phyloP scores from a whole-genome alignment of 768 basidiomycete genomes.

The Amanita polypyramis region DNA sequence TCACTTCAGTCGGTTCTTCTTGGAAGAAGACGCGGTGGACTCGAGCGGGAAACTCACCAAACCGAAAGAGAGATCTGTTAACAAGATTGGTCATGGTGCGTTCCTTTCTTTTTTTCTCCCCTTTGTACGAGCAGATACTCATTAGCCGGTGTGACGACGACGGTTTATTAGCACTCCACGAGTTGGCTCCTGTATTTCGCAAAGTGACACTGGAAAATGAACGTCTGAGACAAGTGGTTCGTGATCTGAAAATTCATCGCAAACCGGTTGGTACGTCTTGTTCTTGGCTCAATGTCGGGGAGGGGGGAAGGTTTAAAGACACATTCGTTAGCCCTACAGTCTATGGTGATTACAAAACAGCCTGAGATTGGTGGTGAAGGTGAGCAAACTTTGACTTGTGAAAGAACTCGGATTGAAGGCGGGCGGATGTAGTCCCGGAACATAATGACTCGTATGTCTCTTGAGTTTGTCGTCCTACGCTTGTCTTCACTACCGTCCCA shows the following conservation, averaged over 20 bases:
- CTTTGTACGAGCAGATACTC: no score
- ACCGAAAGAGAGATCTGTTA: slow-evolving; percentile 71
- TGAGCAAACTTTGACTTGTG: slow-evolving; percentile 18
- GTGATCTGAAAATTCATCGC: slow-evolving; percentile 71
- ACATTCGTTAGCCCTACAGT: slow-evolving; percentile 57
- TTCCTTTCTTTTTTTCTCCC: not conserved
- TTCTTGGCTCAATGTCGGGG: not conserved
- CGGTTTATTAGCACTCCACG: slow-evolving; percentile 57
- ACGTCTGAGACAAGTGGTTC: slow-evolving; percentile 54
- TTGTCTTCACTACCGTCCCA: not conserved
- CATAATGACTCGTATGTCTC: slow-evolving; percentile 85
- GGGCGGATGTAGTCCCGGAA: slow-evolving; percentile 49
- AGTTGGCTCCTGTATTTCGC: slow-evolving; percentile 75
- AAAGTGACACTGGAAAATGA: slow-evolving; percentile 75
- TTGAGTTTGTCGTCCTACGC: not conserved
- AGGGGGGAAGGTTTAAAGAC: not conserved
- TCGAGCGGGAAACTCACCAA: slow-evolving; percentile 56
- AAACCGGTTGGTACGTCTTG: slow-evolving; percentile 65
- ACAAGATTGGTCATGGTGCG: slow-evolving; percentile 90
- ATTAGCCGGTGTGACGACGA: not conserved
- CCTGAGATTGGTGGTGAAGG: slow-evolving; percentile 89
- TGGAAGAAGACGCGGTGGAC: slow-evolving; percentile 83
- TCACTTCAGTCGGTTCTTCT: slow-evolving; percentile 59
- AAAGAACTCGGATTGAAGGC: not conserved
- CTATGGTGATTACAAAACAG: slow-evolving; percentile 96